These are phyloP conservation scores for Cyberlindnera xishuangbannaensis DNA, from an alignment of 805 yeast species.

Conservation along the genomic window DNA sequence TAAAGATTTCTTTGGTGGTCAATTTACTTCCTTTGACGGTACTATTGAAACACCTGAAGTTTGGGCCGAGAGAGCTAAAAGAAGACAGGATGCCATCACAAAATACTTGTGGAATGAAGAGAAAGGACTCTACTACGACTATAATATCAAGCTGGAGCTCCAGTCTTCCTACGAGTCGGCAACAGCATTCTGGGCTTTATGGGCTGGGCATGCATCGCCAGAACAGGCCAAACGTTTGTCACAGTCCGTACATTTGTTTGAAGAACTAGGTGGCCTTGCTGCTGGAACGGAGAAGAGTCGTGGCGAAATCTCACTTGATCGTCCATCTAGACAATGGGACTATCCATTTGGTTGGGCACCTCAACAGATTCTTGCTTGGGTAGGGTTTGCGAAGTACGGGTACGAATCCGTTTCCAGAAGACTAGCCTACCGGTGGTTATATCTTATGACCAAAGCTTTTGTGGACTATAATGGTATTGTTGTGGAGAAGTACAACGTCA, in stretches of 20 bases:
- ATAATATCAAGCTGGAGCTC: conserved; percentile 51
- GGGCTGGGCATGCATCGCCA: conserved; percentile 66
- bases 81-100: conserved; percentile 50
- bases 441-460: conserved; percentile 80
- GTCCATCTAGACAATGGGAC: conserved; percentile 97
- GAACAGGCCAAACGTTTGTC: conserved; percentile 68
- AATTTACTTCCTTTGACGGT: conserved; percentile 35
- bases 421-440: conserved; percentile 83
- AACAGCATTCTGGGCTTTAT: conserved; percentile 87
- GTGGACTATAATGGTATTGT: conserved; percentile 92
- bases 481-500: conserved; percentile 92
- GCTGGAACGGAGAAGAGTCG: conserved; percentile 75
- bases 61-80: conserved; percentile 61
- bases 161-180: conserved; percentile 76
- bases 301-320: conserved; percentile 58
- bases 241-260: conserved; percentile 61
- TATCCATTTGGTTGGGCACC: conserved; percentile 99
- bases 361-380: conserved; percentile 93
- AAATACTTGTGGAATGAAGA: conserved; percentile 81
- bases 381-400: conserved; percentile 72
- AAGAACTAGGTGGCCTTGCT: conserved; percentile 82
- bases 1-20: conserved; percentile 47
- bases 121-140: conserved; percentile 77
- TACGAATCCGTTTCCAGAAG: conserved; percentile 59
- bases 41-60: conserved; percentile 37